Evolutionary conservation across 163 green algal species (phyloP).

Genomic region (Scenedesmus sp.): DNA sequence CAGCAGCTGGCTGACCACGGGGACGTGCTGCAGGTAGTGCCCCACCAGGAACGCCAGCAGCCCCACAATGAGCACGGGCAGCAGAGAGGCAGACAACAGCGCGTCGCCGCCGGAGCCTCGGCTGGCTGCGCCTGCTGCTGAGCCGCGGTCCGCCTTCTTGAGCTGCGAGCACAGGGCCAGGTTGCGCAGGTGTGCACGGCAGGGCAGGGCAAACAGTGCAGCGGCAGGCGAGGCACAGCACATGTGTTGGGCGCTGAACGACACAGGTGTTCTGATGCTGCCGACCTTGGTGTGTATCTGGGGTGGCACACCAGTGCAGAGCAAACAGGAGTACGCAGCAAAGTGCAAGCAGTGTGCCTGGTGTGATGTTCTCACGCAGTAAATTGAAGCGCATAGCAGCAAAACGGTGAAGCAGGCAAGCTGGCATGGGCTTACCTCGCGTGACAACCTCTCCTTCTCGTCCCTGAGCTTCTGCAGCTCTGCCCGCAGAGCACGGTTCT

Average conservation of each 20-base stretch:
- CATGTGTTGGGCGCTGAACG: not conserved
- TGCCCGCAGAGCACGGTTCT: slow-evolving; percentile 47
- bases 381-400: not conserved
- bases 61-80: slow-evolving; percentile 48
- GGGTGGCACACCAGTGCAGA: too few species aligned
- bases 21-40: slow-evolving; percentile 47
- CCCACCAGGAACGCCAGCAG: slow-evolving; percentile 52
- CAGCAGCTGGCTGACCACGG: slow-evolving; percentile 31
- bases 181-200: too few species aligned
- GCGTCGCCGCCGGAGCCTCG: not conserved
- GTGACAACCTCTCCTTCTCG: slow-evolving; percentile 3
- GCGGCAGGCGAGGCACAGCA: not conserved
- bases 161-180: not conserved
- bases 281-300: too few species aligned
- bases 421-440: slow-evolving; percentile 4
- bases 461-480: slow-evolving; percentile 44
- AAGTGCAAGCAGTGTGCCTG: too few species aligned
- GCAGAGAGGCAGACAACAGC: slow-evolving; percentile 4
- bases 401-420: not conserved
- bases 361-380: too few species aligned
- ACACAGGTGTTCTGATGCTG: too few species aligned
- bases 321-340: too few species aligned
- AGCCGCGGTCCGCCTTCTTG: slow-evolving; percentile 13
- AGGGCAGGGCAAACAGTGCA: not conserved
- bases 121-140: slow-evolving; percentile 9